Conservation (phyloP, 371 early-diverging fungal genomes). For the Vairimorpha necatrix region DNA sequence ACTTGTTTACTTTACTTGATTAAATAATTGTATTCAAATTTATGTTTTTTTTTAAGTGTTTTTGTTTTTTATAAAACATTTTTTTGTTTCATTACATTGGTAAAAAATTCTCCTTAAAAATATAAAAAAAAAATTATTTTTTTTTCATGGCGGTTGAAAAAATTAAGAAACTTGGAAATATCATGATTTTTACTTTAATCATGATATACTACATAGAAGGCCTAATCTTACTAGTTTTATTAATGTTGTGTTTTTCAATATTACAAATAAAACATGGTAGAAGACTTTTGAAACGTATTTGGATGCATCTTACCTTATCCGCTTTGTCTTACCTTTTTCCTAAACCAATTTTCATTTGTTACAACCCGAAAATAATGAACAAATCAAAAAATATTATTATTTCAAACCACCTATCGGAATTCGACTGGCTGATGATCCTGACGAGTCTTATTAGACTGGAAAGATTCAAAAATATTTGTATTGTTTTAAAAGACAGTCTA, state of each 20-base stretch:
- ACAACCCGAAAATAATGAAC: slow-evolving; percentile 39
- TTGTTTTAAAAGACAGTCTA: slow-evolving; percentile 54
- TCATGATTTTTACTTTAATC: not conserved
- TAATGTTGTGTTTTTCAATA: not conserved
- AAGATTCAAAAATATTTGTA: slow-evolving; percentile 36
- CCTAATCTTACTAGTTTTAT: not conserved
- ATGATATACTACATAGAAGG: not conserved
- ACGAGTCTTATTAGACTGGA: slow-evolving; percentile 27
- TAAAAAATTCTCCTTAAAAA: not conserved
- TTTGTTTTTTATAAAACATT: not conserved
- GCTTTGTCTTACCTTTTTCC: slow-evolving; percentile 39
- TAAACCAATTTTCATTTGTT: slow-evolving; percentile 39
- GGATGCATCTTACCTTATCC: slow-evolving; percentile 41
- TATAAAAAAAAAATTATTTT: no score
- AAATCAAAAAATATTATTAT: slow-evolving; percentile 45
- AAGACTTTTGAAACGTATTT: slow-evolving; percentile 16
- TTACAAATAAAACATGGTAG: not conserved
- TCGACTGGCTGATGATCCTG: slow-evolving; percentile 59
- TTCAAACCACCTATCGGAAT: slow-evolving; percentile 60
- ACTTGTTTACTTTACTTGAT: slow-evolving; percentile 66
- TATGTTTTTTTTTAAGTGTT: not conserved
- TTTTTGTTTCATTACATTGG: not conserved
- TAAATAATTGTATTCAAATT: slow-evolving; percentile 6
- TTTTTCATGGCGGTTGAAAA: not conserved
- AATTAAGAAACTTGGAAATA: not conserved